These are phyloP conservation scores for Cubamyces sp. DNA, from an alignment of 768 basidiomycete species.

Conservation along the genomic window DNA sequence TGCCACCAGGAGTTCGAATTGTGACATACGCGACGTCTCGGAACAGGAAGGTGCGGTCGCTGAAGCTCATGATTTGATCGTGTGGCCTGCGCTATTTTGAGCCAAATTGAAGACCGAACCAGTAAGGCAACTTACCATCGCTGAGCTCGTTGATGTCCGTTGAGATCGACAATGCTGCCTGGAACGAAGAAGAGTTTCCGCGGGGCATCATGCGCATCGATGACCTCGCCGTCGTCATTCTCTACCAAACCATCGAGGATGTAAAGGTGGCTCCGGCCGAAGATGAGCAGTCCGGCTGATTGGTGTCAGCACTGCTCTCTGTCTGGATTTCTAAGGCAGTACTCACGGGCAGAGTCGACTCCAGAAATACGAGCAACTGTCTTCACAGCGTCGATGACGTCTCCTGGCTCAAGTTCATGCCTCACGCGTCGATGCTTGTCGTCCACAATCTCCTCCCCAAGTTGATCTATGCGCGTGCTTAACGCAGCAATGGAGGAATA, in stretches of 20 bases:
- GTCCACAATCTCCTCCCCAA: constrained; percentile 80
- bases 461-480: constrained; percentile 45
- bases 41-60: constrained; percentile 86
- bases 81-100: constrained; percentile 60
- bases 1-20: not conserved
- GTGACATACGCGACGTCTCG: constrained; percentile 83
- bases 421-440: constrained; percentile 88
- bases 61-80: constrained; percentile 74
- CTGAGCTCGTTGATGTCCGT: constrained; percentile 78
- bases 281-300: constrained; percentile 83
- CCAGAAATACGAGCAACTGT: constrained; percentile 90
- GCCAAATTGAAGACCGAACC: not conserved
- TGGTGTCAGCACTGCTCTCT: not conserved
- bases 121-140: constrained; percentile 61
- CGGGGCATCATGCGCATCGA: constrained; percentile 86
- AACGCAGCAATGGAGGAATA: not conserved
- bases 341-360: constrained; percentile 89
- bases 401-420: constrained; percentile 86
- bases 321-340: not conserved
- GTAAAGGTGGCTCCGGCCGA: constrained; percentile 84
- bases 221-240: constrained; percentile 83
- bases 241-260: constrained; percentile 91
- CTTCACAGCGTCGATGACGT: constrained; percentile 83
- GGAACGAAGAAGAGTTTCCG: constrained; percentile 81
- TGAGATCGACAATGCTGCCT: constrained; percentile 80